Percentiles rank a stretch among this genome's conserved stretches.
Conservation (phyloP, 176 grass and related monocot species). For the Hsuehochloa calcarea region DNA sequence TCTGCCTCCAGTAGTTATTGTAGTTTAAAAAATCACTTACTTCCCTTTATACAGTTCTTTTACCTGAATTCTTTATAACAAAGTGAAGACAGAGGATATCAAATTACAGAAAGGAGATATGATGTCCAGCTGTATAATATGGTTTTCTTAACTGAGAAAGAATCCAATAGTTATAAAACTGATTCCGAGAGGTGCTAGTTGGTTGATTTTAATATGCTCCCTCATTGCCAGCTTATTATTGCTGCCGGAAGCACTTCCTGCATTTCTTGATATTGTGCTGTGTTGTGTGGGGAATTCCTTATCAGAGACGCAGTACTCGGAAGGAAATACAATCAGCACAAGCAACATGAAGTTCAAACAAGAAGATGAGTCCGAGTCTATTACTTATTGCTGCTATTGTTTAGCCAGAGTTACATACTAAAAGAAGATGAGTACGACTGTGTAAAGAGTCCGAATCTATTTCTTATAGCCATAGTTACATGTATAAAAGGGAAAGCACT, state of each 20-base stretch:
- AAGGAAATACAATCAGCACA: no score
- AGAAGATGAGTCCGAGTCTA: no score
- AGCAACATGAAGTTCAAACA: no score
- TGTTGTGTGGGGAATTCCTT: no score
- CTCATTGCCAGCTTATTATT: conserved; percentile 11
- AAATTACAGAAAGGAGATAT: not conserved
- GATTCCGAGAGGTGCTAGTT: not conserved
- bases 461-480: no score
- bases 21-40: not conserved
- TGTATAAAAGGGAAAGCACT: no score
- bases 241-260: not conserved
- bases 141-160: not conserved
- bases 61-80: not conserved
- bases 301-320: no score
- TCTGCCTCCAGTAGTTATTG: not conserved
- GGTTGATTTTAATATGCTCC: not conserved
- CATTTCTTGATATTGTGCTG: not conserved
- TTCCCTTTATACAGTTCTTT: not conserved
- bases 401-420: no score
- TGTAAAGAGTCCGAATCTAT: no score
- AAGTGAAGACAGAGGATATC: not conserved
- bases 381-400: no score
- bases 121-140: not conserved
- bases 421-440: no score
- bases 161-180: not conserved